Conservation (phyloP, 75 land plant species). For the Selaginella moellendorffii region DNA sequence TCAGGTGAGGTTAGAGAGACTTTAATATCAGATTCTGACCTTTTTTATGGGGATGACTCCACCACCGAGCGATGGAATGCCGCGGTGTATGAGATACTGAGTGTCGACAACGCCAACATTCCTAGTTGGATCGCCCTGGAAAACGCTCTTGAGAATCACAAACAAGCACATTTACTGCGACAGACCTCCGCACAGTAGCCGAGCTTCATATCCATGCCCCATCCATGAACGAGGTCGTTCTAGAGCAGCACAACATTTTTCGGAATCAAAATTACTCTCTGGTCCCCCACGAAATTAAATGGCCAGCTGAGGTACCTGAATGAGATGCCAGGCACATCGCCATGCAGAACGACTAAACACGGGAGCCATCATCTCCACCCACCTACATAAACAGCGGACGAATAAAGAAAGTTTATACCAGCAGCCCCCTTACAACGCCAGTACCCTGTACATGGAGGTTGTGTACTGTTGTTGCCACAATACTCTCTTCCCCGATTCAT, state of each 20-base stretch:
- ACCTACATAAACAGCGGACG: constrained; percentile 24
- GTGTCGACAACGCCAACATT: constrained; percentile 68
- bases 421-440: background rate
- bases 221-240: constrained; percentile 84
- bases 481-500: constrained; percentile 20
- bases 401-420: background rate
- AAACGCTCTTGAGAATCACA: constrained; percentile 5
- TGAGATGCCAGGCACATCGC: constrained; percentile 76
- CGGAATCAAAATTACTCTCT: background rate
- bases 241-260: constrained; percentile 17
- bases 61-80: constrained; percentile 71
- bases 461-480: constrained; percentile 27
- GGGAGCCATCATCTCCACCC: constrained; percentile 94
- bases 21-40: background rate
- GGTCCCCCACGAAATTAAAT: no score
- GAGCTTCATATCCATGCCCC: constrained; percentile 78
- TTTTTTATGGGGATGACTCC: background rate
- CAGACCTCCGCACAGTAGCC: constrained; percentile 89
- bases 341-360: constrained; percentile 67
- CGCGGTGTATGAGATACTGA: constrained; percentile 55
- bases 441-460: constrained; percentile 79
- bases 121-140: constrained; percentile 52
- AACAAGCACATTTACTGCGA: background rate
- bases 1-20: background rate
- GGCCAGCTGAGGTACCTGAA: no score